Evolutionary conservation across 306 rosid species (phyloP).

Genomic region (Purshia tridentata): DNA sequence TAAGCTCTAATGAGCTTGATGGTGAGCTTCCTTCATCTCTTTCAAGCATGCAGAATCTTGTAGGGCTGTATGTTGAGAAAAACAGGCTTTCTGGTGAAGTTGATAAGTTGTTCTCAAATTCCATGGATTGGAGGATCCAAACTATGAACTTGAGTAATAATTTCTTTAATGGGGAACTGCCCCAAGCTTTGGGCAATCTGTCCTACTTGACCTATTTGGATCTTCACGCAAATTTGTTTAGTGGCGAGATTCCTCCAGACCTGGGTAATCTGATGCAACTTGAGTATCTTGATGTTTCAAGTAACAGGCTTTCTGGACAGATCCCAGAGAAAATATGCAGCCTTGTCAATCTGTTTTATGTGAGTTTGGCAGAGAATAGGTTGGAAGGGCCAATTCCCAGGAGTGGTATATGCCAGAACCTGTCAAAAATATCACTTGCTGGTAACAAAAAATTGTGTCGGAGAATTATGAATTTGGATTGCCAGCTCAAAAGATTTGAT

Average conservation of each 20-base stretch:
- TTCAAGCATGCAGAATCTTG: constrained; percentile 60
- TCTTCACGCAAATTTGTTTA: constrained; percentile 69
- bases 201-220: constrained; percentile 79
- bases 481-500: constrained; percentile 45
- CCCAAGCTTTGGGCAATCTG: constrained; percentile 67
- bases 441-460: constrained; percentile 87
- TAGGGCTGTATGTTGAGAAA: constrained; percentile 79
- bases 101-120: constrained; percentile 54
- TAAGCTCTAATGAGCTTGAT: constrained; percentile 63
- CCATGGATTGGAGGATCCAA: constrained; percentile 82
- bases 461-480: constrained; percentile 49
- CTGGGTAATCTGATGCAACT: constrained; percentile 79
- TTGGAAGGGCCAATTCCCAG: constrained; percentile 82
- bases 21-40: constrained; percentile 79
- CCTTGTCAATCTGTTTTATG: constrained; percentile 53
- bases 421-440: constrained; percentile 44
- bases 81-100: constrained; percentile 70
- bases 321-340: constrained; percentile 81
- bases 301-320: constrained; percentile 61
- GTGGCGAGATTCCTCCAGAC: constrained; percentile 73
- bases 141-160: constrained; percentile 73
- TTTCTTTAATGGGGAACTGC: constrained; percentile 60
- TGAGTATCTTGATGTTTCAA: constrained; percentile 74
- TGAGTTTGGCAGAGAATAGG: constrained; percentile 68
- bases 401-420: constrained; percentile 76